Evolutionary conservation across 176 grass and related monocot genomes (phyloP).

Genomic region (Aegilops umbellulata): DNA sequence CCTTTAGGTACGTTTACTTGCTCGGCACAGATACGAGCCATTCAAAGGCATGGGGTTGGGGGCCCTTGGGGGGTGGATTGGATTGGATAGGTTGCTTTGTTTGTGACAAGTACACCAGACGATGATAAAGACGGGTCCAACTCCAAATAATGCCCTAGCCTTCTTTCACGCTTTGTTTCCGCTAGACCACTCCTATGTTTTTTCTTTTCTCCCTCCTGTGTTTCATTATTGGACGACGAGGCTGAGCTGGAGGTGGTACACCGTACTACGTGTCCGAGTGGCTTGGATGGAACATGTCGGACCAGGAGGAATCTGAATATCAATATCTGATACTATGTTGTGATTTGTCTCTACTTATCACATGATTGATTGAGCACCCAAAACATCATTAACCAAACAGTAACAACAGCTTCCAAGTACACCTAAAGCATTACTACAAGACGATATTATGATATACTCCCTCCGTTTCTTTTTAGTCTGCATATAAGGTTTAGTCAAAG

Average conservation of each 20-base stretch:
- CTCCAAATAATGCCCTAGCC: not conserved
- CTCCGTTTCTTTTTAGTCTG: no score
- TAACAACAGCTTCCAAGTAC: not conserved
- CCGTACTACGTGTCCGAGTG: not conserved
- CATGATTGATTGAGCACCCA: not conserved
- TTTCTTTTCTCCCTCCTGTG: not conserved
- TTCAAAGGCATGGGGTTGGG: not conserved
- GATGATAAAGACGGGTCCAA: not conserved
- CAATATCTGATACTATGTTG: not conserved
- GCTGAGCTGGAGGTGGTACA: slow-evolving; percentile 2
- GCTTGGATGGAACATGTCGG: slow-evolving; percentile 29
- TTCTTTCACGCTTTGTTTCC: not conserved
- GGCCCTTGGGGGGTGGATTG: no score
- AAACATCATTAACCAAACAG: not conserved
- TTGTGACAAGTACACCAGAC: slow-evolving; percentile 27
- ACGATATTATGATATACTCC: not conserved
- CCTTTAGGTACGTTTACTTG: not conserved
- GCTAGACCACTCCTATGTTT: not conserved
- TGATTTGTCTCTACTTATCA: not conserved
- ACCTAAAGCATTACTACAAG: not conserved
- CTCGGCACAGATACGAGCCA: not conserved
- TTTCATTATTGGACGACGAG: not conserved
- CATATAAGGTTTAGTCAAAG: no score
- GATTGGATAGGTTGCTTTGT: not conserved
- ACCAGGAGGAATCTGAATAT: slow-evolving; percentile 18